phyloP scores from a whole-genome alignment of 208 protist species.

The Trypanosoma scelopori region DNA sequence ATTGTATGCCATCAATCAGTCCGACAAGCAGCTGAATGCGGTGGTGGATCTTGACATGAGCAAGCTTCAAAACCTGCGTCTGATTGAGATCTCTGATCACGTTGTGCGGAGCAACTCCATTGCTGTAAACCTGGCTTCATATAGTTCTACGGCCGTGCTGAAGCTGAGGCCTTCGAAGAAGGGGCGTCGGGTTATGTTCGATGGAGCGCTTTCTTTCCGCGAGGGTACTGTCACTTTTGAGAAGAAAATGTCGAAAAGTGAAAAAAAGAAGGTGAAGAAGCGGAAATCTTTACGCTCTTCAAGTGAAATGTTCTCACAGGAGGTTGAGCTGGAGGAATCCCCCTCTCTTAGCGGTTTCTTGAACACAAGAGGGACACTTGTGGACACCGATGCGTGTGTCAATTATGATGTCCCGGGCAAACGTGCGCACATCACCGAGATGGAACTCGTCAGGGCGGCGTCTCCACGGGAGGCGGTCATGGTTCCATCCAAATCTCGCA shows the following conservation, averaged over 20 bases:
- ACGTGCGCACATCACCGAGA: too few relatives aligned
- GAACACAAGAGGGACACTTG: too few relatives aligned
- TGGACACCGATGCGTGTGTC: too few relatives aligned
- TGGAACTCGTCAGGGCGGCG: too few relatives aligned
- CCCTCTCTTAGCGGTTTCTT: too few relatives aligned
- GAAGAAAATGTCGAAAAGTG: not conserved
- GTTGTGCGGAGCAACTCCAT: slow-evolving; percentile 1
- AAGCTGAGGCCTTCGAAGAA: slow-evolving; percentile 18
- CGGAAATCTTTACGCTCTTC: not conserved
- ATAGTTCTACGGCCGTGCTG: slow-evolving; percentile 7
- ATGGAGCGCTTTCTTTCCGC: slow-evolving; percentile 15
- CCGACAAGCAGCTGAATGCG: not conserved
- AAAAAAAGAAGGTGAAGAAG: not conserved
- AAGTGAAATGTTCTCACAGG: too few relatives aligned
- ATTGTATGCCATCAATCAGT: slow-evolving; percentile 23
- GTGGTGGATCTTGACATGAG: slow-evolving; percentile 12
- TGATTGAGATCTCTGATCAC: slow-evolving; percentile 5
- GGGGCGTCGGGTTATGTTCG: slow-evolving; percentile 6
- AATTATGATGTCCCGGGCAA: too few relatives aligned
- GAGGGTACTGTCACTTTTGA: not conserved
- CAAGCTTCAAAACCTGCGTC: slow-evolving; percentile 19
- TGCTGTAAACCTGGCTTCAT: slow-evolving; percentile 14
- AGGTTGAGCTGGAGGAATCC: too few relatives aligned
- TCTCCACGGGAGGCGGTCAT: too few relatives aligned
- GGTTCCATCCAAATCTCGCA: too few relatives aligned